Base-by-base conservation (phyloP, 2,329 filamentous ascomycete species). In the Pleoardoris graminearum region DNA sequence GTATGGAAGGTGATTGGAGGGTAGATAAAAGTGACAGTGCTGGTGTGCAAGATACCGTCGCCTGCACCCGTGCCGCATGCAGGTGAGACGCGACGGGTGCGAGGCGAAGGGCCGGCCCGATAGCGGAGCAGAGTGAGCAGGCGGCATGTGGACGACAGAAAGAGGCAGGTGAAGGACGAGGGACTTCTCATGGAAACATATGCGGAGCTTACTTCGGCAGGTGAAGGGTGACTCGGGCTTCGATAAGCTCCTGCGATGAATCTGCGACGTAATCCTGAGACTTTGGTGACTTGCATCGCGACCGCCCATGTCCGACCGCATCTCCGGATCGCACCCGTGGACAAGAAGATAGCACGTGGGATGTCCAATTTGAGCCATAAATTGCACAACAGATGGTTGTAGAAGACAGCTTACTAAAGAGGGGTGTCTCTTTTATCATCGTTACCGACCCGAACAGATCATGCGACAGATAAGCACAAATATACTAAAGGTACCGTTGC, bases 371-470 rank as follows among this genome's bases (percentile, higher is more conserved):
- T 12, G n/a, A 29, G 32, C 44, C 33, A 29, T 19, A 17, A 2
- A 27, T 37, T 37, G 44, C 44, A 47, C 44, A 33, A 37, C 32
- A 37, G 44, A 21, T 25, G 44, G 37, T 47, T 21, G 44, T n/a
- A 14, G 33, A 37, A 3, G 5, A 21, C 23, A 8, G 44, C 11
- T 37, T 37, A 6, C n/a, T n/a, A n/a, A n/a, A n/a, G n/a, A n/a
- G n/a, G n/a, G n/a, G n/a, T n/a, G n/a, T n/a, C n/a, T n/a, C n/a
- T n/a, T n/a, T n/a, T n/a, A n/a, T n/a, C n/a, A n/a, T n/a, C n/a
- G n/a, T n/a, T n/a, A n/a, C n/a, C n/a, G n/a, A 37, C 29, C 44
- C 44, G 44, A 47, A 47, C 32, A n/a, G n/a, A n/a, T n/a, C n/a
- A n/a, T n/a, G n/a, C n/a, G n/a, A n/a, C n/a, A n/a, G n/a, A n/a